A percentile compares a stretch with the other conserved stretches of the same genome.
phyloP scores from a whole-genome alignment of 139 green algal species.

The Micractinium conductrix region DNA sequence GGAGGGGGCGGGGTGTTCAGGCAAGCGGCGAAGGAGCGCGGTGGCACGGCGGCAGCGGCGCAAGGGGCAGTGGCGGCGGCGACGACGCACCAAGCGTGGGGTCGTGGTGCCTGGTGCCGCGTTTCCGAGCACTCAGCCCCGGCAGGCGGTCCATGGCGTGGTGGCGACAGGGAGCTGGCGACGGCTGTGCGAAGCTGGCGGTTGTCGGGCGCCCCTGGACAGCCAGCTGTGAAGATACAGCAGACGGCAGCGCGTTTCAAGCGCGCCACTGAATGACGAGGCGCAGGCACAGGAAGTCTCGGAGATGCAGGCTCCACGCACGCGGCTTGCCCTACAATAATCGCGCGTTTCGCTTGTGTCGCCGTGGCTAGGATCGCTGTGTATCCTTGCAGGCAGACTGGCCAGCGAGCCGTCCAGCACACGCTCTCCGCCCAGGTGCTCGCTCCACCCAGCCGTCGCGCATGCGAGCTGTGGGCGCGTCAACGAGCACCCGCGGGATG shows the following conservation, averaged over 20 bases:
- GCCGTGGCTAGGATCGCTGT: too few species aligned
- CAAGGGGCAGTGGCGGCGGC: background rate
- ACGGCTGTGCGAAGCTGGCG: background rate
- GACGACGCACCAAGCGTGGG: background rate
- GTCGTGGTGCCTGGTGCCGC: background rate
- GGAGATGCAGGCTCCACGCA: too few species aligned
- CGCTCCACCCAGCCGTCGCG: too few species aligned
- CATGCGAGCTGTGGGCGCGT: too few species aligned
- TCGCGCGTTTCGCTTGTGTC: background rate
- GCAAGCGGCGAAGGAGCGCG: background rate
- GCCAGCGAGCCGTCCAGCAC: too few species aligned
- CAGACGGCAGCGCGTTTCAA: too few species aligned
- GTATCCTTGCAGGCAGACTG: too few species aligned
- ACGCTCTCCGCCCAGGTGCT: too few species aligned
- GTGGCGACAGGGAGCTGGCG: background rate
- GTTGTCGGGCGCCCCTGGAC: background rate
- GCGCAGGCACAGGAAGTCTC: too few species aligned
- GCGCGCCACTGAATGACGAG: too few species aligned
- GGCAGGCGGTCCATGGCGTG: background rate
- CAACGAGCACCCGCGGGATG: too few species aligned
- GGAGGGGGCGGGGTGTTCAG: background rate
- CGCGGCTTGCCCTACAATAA: background rate
- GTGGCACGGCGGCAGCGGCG: background rate
- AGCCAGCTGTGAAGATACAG: too few species aligned
- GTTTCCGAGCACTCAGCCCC: background rate